These are phyloP conservation scores for Canariomyces notabilis DNA, from an alignment of 2,329 filamentous ascomycete genomes.

Conservation along the genomic window DNA sequence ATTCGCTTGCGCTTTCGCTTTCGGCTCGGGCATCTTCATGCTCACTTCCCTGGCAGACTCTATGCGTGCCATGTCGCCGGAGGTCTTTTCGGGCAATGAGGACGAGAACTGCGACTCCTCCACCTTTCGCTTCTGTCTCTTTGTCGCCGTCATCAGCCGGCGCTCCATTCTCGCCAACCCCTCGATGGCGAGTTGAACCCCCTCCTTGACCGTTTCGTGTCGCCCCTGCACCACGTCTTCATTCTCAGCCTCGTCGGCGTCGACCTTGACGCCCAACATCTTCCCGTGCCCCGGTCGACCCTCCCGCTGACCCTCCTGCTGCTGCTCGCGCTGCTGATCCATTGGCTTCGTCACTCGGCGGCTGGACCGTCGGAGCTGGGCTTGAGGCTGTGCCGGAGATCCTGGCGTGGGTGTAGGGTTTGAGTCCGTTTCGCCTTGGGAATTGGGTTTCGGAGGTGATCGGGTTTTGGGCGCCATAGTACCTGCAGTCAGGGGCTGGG, in stretches of 20 bases:
- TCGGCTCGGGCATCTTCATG: constrained; percentile 12
- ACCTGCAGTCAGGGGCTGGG: neutral
- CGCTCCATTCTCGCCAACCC: constrained; percentile 47
- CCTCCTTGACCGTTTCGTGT: constrained; percentile 19
- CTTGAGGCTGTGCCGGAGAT: constrained; percentile 14
- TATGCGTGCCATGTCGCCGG: neutral
- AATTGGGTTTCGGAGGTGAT: neutral
- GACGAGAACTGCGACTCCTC: constrained; percentile 35
- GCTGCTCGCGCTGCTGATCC: constrained; percentile 1
- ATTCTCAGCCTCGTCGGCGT: neutral
- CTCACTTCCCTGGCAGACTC: neutral
- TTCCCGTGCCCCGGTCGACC: constrained; percentile 14
- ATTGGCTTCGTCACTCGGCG: constrained; percentile 14
- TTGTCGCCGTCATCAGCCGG: constrained; percentile 38
- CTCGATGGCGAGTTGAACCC: constrained; percentile 38
- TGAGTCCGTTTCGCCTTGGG: neutral
- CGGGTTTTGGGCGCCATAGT: constrained; percentile 8
- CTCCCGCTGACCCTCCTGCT: too few relatives aligned
- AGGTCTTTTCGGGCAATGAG: neutral
- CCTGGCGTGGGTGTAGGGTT: neutral
- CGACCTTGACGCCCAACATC: constrained; percentile 12
- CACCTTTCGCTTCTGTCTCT: constrained; percentile 44
- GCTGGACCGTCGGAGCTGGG: constrained; percentile 20
- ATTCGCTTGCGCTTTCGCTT: neutral
- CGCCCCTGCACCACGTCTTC: constrained; percentile 4